Base-by-base conservation (phyloP, 73 alveolate species). In the Urostyla sp. region DNA sequence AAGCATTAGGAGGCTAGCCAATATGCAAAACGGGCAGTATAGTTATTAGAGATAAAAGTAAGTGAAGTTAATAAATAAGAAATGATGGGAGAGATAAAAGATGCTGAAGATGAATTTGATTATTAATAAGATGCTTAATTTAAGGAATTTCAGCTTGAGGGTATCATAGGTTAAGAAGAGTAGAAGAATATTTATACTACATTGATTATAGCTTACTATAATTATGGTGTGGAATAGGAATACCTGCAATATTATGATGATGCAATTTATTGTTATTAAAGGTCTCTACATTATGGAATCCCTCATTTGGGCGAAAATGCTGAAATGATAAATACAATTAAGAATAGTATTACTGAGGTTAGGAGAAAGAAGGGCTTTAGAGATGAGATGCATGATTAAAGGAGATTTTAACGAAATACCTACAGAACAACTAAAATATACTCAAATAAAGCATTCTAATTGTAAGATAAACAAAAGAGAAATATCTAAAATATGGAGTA, bases 161-260 rank as follows among this genome's bases (percentile, higher is more conserved):
- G 37, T 4, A 55, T 24, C 31, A 55, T 27, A 5, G 31, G 27
- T 7, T 27, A 21, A 23, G 37, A 26, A 2, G 21, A 27, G 8
- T 5, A 27, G 6, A 21, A 20, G 30, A 55, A 55, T 7, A 55
- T 30, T 18, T 30, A 30, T 36, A 21, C 8, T 6, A 59, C 77
- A 34, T 13, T 32, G 23, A 36, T 59, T 15, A 31, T 59, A 5
- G 77, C 77, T 3, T 59, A 32, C 35, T 31, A 59, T 18, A 59
- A 59, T 18, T 18, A 32, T 4, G 77, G 59, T 10, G 77, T 59
- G 13, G 77, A 59, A 21, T 32, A n/a, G 13, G 77, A 59, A 31
- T 32, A 32, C 27, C 44, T 59, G 23, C 28, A 24, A 59, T 53
- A 59, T 13, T 59, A 7, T 24, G 6, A 20, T 6, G 20, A 18